A percentile compares a stretch with the other conserved stretches of the same genome.
phyloP scores from a whole-genome alignment of 495 filamentous ascomycete genomes.

The Hypoxylon fuscum region DNA sequence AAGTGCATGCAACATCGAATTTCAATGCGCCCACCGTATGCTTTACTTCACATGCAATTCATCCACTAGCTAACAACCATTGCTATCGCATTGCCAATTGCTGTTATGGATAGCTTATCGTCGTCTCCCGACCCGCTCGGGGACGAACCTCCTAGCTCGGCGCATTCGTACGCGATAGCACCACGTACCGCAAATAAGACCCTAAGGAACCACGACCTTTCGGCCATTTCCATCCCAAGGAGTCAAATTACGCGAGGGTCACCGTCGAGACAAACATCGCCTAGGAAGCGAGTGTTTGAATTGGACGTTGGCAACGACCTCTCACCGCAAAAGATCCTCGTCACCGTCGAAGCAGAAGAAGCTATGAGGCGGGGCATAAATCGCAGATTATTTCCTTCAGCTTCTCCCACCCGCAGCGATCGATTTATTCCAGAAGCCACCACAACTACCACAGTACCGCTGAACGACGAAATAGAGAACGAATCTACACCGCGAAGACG shows the following conservation, averaged over 20 bases:
- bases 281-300: conserved; percentile 62
- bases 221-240: conserved; percentile 29
- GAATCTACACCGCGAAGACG: conserved; percentile 52
- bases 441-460: conserved; percentile 55
- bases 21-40: conserved; percentile 17
- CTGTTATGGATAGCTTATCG: conserved; percentile 46
- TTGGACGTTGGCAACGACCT: conserved; percentile 59
- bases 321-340: conserved; percentile 60
- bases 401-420: conserved; percentile 43
- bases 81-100: conserved; percentile 18
- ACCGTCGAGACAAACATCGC: conserved; percentile 51
- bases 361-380: conserved; percentile 41
- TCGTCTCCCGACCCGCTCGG: conserved; percentile 61
- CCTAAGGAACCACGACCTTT: conserved; percentile 25
- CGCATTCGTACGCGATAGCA: conserved; percentile 33
- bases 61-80: conserved; percentile 6
- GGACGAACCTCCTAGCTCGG: conserved; percentile 46
- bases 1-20: neutral
- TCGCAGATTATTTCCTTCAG: conserved; percentile 53
- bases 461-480: conserved; percentile 57
- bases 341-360: conserved; percentile 62
- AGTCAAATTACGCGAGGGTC: conserved; percentile 32
- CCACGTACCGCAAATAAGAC: conserved; percentile 41
- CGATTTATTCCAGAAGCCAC: conserved; percentile 34
- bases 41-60: conserved; percentile 11